Evolutionary conservation across 1,139 yeast genomes (phyloP), one percentile per base, ranked within the genome.

Genomic region (Sugiyamaella paludigena): DNA sequence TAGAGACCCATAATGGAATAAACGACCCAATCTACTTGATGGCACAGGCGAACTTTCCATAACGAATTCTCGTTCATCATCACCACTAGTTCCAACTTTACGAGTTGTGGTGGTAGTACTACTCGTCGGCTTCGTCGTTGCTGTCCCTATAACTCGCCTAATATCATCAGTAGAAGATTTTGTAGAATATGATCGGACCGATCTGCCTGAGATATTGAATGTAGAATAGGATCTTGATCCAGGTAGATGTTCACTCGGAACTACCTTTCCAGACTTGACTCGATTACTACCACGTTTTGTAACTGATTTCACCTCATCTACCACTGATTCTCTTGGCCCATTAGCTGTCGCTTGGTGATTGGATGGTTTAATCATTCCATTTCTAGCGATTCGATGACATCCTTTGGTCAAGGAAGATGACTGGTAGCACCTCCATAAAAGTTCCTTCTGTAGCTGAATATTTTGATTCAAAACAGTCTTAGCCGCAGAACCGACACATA

Each of bases 1-100:
- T 40, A 92, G 73, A 2, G 88, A 75, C 5, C 98, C 98, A 65
- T 91, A 92, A 67, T 92, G 98, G 65, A 89, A 87, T 45, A 92
- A 75, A 54, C 99, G 76, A 13, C 91, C 88, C 32, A 92, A 69
- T 60, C 97, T 78, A 1, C 95, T 79, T 16, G 94, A 76, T 2
- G 99, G 99, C 13, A 92, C 94, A 3, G 92, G 79, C 49, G 82
- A 80, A 13, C 76, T 67, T 28, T 79, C 70, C 76, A 85, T 70
- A 46, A 76, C 74, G 55, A 72, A 70, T 27, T 68, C 70, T n/a
- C 72, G 70, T 50, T 67, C 66, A n/a, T 64, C 69, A 19, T 19
- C 24, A 19, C 24, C 24, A 33, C 69, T 64, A 41, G 63, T 60
- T 2, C 79, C 55, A 43, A 52, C 28, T 19, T 31, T 40, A 12